Base-by-base conservation (phyloP, 2,329 filamentous ascomycete genomes). In the Dactylella cylindrospora region DNA sequence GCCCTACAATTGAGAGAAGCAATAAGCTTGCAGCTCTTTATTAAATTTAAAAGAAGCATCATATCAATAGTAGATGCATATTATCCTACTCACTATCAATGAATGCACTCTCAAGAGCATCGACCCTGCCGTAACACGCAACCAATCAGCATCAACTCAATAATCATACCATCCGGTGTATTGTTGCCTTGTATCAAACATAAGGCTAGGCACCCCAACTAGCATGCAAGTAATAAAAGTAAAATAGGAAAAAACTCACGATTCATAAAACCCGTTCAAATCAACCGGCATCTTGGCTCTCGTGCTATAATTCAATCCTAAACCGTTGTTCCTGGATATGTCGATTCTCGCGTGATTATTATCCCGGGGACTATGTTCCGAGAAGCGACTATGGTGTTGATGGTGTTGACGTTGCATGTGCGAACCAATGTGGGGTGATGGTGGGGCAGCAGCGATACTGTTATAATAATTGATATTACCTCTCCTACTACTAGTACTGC, bases 1-100 rank as follows among this genome's bases (percentile, higher is more conserved):
- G 83, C 69, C 91, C 85, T 70, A 94, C 86, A 74, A 95, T 94
- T 76, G 95, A 96, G 72, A 82, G 78, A 67, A 84, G 81, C 44
- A 89, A 81, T 70, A 90, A 79, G 72, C 76, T 76, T 75, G 96
- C 90, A 22, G 39, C 23, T 44, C 13, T 8, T 7, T 9, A 55
- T 20, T 9, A 10, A 19, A 20, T 10, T n/a, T 45, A 19, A 12
- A 20, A 15, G 17, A 23, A 10, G 25, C 17, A 10, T 2, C 15
- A 47, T 20, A 32, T 43, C 17, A 25, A 25, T 25, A 32, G n/a
- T n/a, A 35, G 23, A 31, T 15, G 20, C 29, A 10, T 9, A 19
- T 15, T 35, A 9, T 15, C 13, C 28, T 28, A 55, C 66, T 13
- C 47, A 69, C 70, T 69, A 28, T 71, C 66, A 32, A 72, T 70